phyloP scores from a whole-genome alignment of 1,139 yeast species.

The Geotrichum klebahnii region DNA sequence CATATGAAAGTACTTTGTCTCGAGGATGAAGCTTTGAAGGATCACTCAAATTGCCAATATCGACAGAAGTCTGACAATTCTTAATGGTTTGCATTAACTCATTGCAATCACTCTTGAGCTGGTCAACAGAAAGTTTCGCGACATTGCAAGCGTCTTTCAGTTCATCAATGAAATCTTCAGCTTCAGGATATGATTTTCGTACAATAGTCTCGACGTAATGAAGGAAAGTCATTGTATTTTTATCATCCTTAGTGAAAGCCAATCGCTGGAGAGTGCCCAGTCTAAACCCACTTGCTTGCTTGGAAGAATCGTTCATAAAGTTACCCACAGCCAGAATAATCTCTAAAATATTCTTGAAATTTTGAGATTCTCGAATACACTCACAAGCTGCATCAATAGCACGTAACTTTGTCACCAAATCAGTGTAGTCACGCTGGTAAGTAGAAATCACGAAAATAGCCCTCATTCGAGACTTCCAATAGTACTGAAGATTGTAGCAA shows the following conservation, averaged over 20 bases:
- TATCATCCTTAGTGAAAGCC: slow-evolving; percentile 79
- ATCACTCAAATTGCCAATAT: slow-evolving; percentile 73
- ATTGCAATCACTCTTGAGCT: slow-evolving; percentile 63
- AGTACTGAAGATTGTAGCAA: slow-evolving; percentile 69
- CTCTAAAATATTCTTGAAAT: slow-evolving; percentile 63
- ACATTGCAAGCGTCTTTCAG: slow-evolving; percentile 56
- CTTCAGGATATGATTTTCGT: slow-evolving; percentile 71
- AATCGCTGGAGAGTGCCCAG: slow-evolving; percentile 77
- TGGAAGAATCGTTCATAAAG: slow-evolving; percentile 81
- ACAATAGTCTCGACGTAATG: slow-evolving; percentile 83
- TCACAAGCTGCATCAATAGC: slow-evolving; percentile 64
- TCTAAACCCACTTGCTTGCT: slow-evolving; percentile 80
- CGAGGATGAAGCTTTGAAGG: slow-evolving; percentile 66
- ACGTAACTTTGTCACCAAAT: slow-evolving; percentile 58
- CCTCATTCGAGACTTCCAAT: slow-evolving; percentile 82
- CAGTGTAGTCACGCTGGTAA: slow-evolving; percentile 69
- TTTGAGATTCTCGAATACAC: slow-evolving; percentile 56
- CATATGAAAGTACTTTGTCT: slow-evolving; percentile 57
- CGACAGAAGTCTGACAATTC: slow-evolving; percentile 54
- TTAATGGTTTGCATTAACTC: slow-evolving; percentile 56
- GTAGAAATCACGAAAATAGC: slow-evolving; percentile 65
- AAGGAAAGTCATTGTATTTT: slow-evolving; percentile 72
- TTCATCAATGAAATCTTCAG: slow-evolving; percentile 73
- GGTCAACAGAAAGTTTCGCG: slow-evolving; percentile 71
- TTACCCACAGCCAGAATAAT: slow-evolving; percentile 85